These are phyloP conservation scores for Ziziphus jujuba DNA, from an alignment of 306 rosid genomes.

Conservation along the genomic window DNA sequence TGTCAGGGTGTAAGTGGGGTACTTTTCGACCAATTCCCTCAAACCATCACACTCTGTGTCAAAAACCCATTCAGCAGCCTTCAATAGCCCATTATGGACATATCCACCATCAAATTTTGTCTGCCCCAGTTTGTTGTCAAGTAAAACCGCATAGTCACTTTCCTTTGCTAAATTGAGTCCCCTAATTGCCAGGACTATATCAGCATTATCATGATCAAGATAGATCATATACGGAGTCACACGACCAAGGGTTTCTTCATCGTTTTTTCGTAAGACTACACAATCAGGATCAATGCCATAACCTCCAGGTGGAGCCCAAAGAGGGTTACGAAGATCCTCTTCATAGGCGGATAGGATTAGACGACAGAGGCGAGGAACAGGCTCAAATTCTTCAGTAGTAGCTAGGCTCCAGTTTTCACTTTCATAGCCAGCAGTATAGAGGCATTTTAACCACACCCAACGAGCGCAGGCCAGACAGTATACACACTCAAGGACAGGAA, in stretches of 20 bases:
- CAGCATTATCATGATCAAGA: conserved; percentile 82
- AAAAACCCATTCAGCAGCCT: conserved; percentile 76
- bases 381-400: conserved; percentile 82
- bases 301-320: conserved; percentile 91
- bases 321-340: conserved; percentile 71
- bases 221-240: conserved; percentile 87
- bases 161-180: conserved; percentile 89
- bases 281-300: conserved; percentile 82
- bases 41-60: conserved; percentile 66
- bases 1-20: conserved; percentile 65
- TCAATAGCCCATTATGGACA: conserved; percentile 89
- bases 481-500: conserved; percentile 88
- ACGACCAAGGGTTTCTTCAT: conserved; percentile 53
- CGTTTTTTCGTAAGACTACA: conserved; percentile 65
- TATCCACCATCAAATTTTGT: conserved; percentile 81
- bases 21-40: conserved; percentile 51
- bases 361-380: conserved; percentile 80
- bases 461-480: conserved; percentile 89
- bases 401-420: conserved; percentile 93
- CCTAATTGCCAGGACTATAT: conserved; percentile 67
- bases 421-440: conserved; percentile 84
- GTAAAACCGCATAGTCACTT: conserved; percentile 79
- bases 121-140: conserved; percentile 90
- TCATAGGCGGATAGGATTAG: conserved; percentile 70
- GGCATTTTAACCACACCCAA: conserved; percentile 89